Evolutionary conservation across 2,329 filamentous ascomycete genomes (phyloP), one percentile per base, ranked within the genome.

Genomic region (Colletotrichum chlorophyti): DNA sequence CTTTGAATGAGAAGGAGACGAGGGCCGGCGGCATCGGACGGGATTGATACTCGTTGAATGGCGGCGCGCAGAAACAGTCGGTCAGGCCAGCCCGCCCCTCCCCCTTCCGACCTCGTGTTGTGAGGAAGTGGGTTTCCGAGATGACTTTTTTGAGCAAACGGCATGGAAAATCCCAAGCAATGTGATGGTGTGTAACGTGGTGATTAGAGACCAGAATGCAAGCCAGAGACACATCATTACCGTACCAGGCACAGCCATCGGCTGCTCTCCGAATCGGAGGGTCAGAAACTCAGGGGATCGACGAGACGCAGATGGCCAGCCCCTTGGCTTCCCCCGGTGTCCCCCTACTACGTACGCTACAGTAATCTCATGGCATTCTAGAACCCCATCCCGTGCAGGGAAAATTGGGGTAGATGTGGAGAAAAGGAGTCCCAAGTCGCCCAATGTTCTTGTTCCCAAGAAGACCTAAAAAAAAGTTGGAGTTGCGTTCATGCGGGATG

Each of bases 331-430:
- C 43, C 32, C 38, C 12, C n/a, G n/a, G n/a, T n/a, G n/a, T n/a
- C n/a, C n/a, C n/a, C n/a, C n/a, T n/a, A n/a, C n/a, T n/a, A n/a
- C n/a, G n/a, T n/a, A n/a, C n/a, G n/a, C n/a, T n/a, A n/a, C n/a
- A n/a, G n/a, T 24, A 35, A 34, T 57, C 43, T 49, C 21, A 21
- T 32, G 43, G 51, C 38, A 46, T 60, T 50, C 38, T 45, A 58
- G 57, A 57, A 55, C 40, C 21, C 38, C 51, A 43, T 59, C 43
- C 19, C 23, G 43, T 45, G 37, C 31, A 32, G 42, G 35, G 24
- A 55, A 50, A 50, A 50, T 50, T 41, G 57, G 51, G 32, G 43
- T 40, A 45, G 15, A 26, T 29, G 51, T 60, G 51, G 51, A 15
- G 51, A 49, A 55, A 11, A 11, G 11, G 37, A 23, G 15, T 37